Conservation (phyloP, 202 grass and related monocot genomes). For the Saccharum hybrid region DNA sequence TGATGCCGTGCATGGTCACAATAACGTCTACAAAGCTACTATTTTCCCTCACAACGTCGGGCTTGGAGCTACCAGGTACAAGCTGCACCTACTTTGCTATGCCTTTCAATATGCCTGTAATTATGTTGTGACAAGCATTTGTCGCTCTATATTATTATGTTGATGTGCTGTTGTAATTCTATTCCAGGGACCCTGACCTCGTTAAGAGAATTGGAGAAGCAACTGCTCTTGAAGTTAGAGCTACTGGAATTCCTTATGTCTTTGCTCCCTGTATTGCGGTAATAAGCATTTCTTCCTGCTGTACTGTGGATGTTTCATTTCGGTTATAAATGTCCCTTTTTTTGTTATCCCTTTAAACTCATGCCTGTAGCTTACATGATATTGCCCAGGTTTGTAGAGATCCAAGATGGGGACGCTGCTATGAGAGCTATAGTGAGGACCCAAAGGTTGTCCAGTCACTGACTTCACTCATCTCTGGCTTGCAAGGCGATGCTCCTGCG, state of each 20-base stretch:
- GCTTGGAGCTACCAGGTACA: constrained; percentile 80
- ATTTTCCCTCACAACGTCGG: constrained; percentile 90
- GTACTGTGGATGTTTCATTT: constrained; percentile 9
- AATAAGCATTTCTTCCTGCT: constrained; percentile 30
- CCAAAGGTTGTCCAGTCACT: constrained; percentile 75
- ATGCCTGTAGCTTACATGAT: constrained; percentile 9
- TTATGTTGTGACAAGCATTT: background rate
- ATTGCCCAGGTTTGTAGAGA: constrained; percentile 83
- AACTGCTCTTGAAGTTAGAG: constrained; percentile 91
- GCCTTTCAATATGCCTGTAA: background rate
- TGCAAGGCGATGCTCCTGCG: constrained; percentile 71
- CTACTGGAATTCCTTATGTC: constrained; percentile 82
- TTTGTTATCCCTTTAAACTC: constrained; percentile 15
- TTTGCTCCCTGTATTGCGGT: constrained; percentile 91
- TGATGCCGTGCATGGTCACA: constrained; percentile 88
- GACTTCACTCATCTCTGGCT: constrained; percentile 76
- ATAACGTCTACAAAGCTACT: constrained; percentile 78
- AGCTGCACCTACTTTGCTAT: background rate
- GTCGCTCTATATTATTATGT: background rate
- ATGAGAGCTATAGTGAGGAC: constrained; percentile 90
- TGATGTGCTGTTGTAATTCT: background rate
- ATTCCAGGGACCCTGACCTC: constrained; percentile 68
- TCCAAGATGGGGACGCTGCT: constrained; percentile 95
- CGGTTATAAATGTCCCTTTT: background rate
- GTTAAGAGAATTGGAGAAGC: constrained; percentile 77